These are phyloP conservation scores for Calonectria pseudoturangicola DNA, from an alignment of 2,329 filamentous ascomycete genomes.

Conservation along the genomic window DNA sequence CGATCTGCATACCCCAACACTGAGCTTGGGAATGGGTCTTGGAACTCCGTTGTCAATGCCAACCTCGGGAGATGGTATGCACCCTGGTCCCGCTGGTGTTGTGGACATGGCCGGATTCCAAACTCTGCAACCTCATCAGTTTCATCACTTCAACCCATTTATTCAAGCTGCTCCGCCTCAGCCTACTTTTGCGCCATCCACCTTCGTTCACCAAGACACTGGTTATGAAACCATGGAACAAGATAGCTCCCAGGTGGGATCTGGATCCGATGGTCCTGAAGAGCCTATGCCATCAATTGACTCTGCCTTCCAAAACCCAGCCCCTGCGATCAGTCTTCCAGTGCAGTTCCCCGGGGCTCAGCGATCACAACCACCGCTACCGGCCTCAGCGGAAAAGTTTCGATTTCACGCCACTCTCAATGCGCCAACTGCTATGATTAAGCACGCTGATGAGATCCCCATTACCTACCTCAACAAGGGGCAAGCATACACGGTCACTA, in stretches of 20 bases:
- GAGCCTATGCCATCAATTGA: conserved; percentile 75
- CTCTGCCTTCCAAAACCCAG: conserved; percentile 76
- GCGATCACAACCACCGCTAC: conserved; percentile 67
- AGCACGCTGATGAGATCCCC: conserved; percentile 90
- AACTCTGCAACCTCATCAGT: conserved; percentile 75
- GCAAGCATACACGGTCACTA: conserved; percentile 91
- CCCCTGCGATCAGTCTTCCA: conserved; percentile 76
- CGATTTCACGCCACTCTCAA: conserved; percentile 93
- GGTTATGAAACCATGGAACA: conserved; percentile 88
- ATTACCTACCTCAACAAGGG: conserved; percentile 99
- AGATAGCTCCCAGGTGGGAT: conserved; percentile 80
- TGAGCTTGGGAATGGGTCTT: conserved; percentile 84
- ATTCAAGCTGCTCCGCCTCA: conserved; percentile 75
- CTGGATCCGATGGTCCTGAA: conserved; percentile 70
- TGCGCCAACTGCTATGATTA: conserved; percentile 97
- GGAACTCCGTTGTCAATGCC: conserved; percentile 89
- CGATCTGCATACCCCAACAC: conserved; percentile 88
- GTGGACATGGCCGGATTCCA: conserved; percentile 83
- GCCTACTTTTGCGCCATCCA: conserved; percentile 82
- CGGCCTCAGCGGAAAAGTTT: conserved; percentile 81
- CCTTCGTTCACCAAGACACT: conserved; percentile 87
- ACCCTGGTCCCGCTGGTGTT: conserved; percentile 70
- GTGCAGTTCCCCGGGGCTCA: conserved; percentile 68
- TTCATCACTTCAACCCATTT: conserved; percentile 83
- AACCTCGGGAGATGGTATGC: conserved; percentile 78